These are phyloP conservation scores for Aspergillus amoenus DNA, from an alignment of 2,329 filamentous ascomycete genomes.

Conservation along the genomic window DNA sequence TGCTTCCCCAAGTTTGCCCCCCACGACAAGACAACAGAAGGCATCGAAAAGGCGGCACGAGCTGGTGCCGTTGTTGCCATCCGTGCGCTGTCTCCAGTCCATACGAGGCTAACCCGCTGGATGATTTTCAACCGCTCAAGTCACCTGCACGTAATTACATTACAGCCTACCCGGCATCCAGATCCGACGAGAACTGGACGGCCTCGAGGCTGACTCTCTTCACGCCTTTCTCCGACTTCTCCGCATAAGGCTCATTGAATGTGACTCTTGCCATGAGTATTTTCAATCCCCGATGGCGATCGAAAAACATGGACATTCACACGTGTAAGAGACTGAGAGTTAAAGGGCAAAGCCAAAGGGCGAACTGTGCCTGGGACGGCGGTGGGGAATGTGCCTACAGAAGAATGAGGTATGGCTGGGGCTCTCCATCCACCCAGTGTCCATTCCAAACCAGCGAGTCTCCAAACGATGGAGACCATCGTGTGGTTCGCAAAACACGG, in stretches of 20 bases:
- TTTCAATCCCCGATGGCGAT: no score
- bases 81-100: not conserved
- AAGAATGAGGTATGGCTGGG: no score
- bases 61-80: constrained; percentile 3
- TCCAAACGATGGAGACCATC: not conserved
- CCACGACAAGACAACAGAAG: constrained; percentile 8
- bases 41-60: constrained; percentile 11
- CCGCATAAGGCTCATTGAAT: no score
- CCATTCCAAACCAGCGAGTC: not conserved
- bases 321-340: no score
- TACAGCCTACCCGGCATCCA: constrained; percentile 12
- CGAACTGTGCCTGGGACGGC: not conserved
- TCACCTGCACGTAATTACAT: constrained; percentile 15
- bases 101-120: not conserved
- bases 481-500: constrained; percentile 1
- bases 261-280: no score
- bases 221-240: no score
- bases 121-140: not conserved
- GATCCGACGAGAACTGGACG: constrained; percentile 7
- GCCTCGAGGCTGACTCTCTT: not conserved
- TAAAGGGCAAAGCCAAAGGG: not conserved
- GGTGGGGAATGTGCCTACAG: not conserved
- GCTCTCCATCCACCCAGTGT: not conserved
- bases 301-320: no score
- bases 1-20: constrained; percentile 5